These are phyloP conservation scores for Podosphaera xanthii DNA, from an alignment of 2,329 filamentous ascomycete species.

Conservation along the genomic window DNA sequence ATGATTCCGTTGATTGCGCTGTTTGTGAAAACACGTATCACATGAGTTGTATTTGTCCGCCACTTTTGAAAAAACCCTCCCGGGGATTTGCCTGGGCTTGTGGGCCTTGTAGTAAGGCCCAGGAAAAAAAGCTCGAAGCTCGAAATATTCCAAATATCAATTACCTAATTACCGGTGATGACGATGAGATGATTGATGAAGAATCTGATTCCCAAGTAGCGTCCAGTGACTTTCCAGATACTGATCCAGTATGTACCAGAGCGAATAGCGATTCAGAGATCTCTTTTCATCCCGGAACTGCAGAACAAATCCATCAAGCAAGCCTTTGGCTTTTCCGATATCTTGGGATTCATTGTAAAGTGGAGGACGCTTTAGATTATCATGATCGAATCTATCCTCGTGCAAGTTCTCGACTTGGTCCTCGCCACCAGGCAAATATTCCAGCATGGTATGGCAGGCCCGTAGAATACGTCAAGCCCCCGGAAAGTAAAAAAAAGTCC, in stretches of 20 bases:
- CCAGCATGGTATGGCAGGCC: conserved; percentile 66
- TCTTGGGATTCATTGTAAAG: conserved; percentile 80
- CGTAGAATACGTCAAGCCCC: conserved; percentile 73
- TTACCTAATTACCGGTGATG: conserved; percentile 42
- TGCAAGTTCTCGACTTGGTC: conserved; percentile 76
- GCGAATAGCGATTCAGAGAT: conserved; percentile 32
- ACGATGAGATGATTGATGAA: conserved; percentile 40
- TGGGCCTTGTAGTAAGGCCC: conserved; percentile 83
- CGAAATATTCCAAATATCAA: conserved; percentile 59
- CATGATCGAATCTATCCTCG: conserved; percentile 95
- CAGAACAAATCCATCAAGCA: conserved; percentile 76
- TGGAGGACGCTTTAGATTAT: conserved; percentile 87
- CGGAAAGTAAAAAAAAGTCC: conserved; percentile 62
- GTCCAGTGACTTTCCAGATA: conserved; percentile 27
- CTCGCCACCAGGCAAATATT: conserved; percentile 75
- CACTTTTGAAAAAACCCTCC: conserved; percentile 83
- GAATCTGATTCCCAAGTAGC: conserved; percentile 43
- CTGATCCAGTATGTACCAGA: conserved; percentile 40
- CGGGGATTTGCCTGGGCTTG: conserved; percentile 97
- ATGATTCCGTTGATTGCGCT: conserved; percentile 90
- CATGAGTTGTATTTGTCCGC: conserved; percentile 91
- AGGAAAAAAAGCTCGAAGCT: conserved; percentile 78
- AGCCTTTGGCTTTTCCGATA: conserved; percentile 95
- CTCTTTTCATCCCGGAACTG: conserved; percentile 36
- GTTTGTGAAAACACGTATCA: conserved; percentile 91